These are phyloP conservation scores for Coprinopsis strossmayeri DNA, from an alignment of 768 basidiomycete genomes.

Conservation along the genomic window DNA sequence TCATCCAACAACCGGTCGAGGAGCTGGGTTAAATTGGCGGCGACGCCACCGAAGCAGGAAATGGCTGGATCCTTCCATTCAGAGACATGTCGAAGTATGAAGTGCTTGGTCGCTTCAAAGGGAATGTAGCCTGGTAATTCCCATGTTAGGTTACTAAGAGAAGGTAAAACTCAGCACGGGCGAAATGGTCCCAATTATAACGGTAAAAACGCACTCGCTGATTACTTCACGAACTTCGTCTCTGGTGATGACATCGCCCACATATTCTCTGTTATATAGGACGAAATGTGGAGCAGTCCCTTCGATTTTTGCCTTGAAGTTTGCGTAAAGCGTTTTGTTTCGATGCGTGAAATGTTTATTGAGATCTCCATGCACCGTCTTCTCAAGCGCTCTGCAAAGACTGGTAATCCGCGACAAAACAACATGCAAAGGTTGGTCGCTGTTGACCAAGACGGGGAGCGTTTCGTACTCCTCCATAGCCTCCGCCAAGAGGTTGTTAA, in stretches of 20 bases:
- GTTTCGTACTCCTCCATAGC: constrained; percentile 25
- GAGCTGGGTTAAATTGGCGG: neutral
- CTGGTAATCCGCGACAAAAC: constrained; percentile 34
- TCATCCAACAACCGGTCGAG: constrained; percentile 7
- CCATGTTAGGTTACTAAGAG: constrained; percentile 12
- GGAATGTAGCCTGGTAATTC: constrained; percentile 12
- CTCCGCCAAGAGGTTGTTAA: constrained; percentile 30
- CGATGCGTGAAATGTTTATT: constrained; percentile 10
- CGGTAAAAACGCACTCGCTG: no score
- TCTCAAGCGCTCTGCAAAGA: constrained; percentile 32
- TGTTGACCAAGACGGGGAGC: constrained; percentile 39
- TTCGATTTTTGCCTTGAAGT: constrained; percentile 1
- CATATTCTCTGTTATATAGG: neutral
- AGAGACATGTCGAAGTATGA: constrained; percentile 12
- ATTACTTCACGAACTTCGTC: no score
- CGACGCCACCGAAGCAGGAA: constrained; percentile 10
- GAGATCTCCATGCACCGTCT: constrained; percentile 6
- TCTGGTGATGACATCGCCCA: neutral
- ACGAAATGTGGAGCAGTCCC: constrained; percentile 6
- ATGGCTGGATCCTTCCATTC: constrained; percentile 10
- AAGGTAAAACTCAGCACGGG: no score
- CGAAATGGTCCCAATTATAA: no score
- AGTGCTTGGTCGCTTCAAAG: constrained; percentile 11
- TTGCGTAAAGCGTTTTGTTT: constrained; percentile 2
- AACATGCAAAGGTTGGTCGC: constrained; percentile 36